Base-by-base conservation (phyloP, 768 basidiomycete genomes). In the Trametes meyenii region DNA sequence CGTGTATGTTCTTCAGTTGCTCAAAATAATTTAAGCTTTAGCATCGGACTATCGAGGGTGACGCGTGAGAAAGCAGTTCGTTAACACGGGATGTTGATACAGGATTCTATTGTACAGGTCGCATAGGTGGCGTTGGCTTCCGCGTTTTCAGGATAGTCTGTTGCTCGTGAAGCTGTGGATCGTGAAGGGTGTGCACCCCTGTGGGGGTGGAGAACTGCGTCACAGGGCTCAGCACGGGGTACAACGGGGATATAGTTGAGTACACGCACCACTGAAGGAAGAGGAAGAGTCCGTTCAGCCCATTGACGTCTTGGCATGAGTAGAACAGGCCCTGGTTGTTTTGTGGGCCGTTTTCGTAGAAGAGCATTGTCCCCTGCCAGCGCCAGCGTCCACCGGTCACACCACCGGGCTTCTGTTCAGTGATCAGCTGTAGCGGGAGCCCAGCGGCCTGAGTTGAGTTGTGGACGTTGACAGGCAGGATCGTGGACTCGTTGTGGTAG, bases 361-460 rank as follows among this genome's bases (percentile, higher is more conserved):
- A 67, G 35, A 86, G 75, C 78, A 79, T 79, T 13, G 82, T 83
- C 23, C 83, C 83, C 64, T 78, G 72, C 83, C 84, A 87, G 50
- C 78, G 67, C 85, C 85, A 86, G 11, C 63, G 66, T 3, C 82
- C 81, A 36, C 74, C 74, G n/a, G 65, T 66, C n/a, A 83, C 70
- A 26, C 79, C 78, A 26, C 70, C 71, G 23, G 58, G 69, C 63
- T 78, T 76, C 39, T 67, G 73, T 21, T 76, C 79, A 23, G 81
- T 65, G 8, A 77, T 70, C 39, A 88, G 69, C 68, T 84, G 84
- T 54, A 85, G 73, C 10, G 83, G 82, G 50, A 78, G 73, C 0
- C 76, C 72, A 16, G 78, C 71, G 11, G 73, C 70, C 26, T 44
- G 42, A 14, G 84, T 85, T 8, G 77, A 74, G 63, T 87, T 87